phyloP scores from a whole-genome alignment of 2,329 filamentous ascomycete species.

The Westerdykella aurantiaca region DNA sequence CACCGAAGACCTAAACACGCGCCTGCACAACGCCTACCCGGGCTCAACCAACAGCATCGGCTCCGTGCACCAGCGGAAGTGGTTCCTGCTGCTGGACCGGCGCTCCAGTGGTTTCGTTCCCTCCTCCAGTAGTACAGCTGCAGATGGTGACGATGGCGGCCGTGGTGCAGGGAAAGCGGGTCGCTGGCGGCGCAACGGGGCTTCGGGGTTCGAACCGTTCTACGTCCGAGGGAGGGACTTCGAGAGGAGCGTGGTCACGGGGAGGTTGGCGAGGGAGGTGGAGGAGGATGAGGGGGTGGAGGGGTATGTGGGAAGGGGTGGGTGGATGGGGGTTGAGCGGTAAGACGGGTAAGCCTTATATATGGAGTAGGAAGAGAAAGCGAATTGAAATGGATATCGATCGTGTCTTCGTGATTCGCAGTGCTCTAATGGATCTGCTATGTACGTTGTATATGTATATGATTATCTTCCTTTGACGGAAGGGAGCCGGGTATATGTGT shows the following conservation, averaged over 20 bases:
- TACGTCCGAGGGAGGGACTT: conserved; percentile 55
- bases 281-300: conserved; percentile 56
- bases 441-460: no score
- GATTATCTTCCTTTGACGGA: no score
- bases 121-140: conserved; percentile 1
- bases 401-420: no score
- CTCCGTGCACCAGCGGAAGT: conserved; percentile 61
- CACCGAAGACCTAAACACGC: conserved; percentile 38
- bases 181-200: not conserved
- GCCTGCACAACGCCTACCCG: conserved; percentile 58
- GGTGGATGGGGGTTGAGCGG: conserved; percentile 55
- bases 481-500: no score
- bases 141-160: conserved; percentile 15
- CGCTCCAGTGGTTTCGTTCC: conserved; percentile 51
- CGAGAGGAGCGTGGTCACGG: conserved; percentile 64
- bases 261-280: conserved; percentile 54
- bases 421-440: no score
- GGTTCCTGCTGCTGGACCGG: conserved; percentile 61
- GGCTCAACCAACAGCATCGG: conserved; percentile 61
- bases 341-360: no score
- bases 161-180: not conserved
- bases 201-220: conserved; percentile 51
- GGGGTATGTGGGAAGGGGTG: conserved; percentile 53
- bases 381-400: no score
- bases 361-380: no score